Conservation (phyloP, 495 filamentous ascomycete species). For the Lasiosphaeriaceae sp. region DNA sequence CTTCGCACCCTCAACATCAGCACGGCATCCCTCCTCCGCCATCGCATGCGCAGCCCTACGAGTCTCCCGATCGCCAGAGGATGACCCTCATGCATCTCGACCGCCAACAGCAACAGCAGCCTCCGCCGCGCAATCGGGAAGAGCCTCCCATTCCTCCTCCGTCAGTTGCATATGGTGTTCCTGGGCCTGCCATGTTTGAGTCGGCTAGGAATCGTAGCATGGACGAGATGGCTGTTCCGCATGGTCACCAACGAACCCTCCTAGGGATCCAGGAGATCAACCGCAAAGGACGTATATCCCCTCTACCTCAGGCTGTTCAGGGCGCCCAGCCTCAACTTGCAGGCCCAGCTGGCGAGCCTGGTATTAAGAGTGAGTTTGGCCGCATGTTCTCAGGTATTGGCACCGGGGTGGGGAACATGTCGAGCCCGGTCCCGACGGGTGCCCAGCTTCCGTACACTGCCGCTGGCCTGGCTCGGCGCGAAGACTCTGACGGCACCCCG, state of each 20-base stretch:
- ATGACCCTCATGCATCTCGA: conserved; percentile 31
- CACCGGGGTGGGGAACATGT: conserved; percentile 69
- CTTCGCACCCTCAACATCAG: conserved; percentile 38
- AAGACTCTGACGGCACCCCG: conserved; percentile 39
- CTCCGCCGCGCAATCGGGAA: conserved; percentile 24
- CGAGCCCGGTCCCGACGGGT: conserved; percentile 47
- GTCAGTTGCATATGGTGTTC: conserved; percentile 39
- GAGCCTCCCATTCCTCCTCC: conserved; percentile 40
- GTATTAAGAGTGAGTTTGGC: conserved; percentile 87
- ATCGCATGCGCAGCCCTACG: conserved; percentile 38
- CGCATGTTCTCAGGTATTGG: conserved; percentile 90
- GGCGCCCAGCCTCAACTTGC: conserved; percentile 77
- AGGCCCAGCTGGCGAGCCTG: conserved; percentile 71
- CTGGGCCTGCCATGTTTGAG: conserved; percentile 34
- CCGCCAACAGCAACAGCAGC: conserved; percentile 29
- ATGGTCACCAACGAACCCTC: conserved; percentile 44
- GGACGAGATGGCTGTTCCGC: conserved; percentile 55
- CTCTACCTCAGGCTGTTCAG: conserved; percentile 87
- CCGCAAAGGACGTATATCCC: conserved; percentile 65
- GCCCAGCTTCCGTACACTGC: conserved; percentile 42
- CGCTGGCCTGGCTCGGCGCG: conserved; percentile 36
- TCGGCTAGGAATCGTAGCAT: conserved; percentile 40
- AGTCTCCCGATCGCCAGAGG: conserved; percentile 49
- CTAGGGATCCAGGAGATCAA: conserved; percentile 61
- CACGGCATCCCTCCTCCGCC: conserved; percentile 36